These are phyloP conservation scores for Diaporthe sp. DNA, from an alignment of 2,329 filamentous ascomycete genomes.

Conservation along the genomic window DNA sequence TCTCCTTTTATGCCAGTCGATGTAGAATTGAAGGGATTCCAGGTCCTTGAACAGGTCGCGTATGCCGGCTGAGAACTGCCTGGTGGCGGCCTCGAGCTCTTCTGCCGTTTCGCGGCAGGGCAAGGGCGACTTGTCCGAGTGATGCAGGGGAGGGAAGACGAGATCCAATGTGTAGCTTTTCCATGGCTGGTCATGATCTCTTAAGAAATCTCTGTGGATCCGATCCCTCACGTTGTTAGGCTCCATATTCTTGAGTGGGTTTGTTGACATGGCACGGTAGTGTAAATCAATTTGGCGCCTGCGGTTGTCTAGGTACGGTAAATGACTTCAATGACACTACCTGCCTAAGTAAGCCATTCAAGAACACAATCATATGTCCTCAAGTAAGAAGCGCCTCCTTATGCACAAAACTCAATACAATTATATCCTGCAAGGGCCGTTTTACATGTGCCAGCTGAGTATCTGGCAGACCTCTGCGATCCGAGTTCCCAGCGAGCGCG, in stretches of 20 bases:
- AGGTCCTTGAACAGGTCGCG: constrained; percentile 41
- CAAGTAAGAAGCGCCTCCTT: not conserved
- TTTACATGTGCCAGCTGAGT: not conserved
- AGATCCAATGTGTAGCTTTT: not conserved
- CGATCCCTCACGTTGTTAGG: not conserved
- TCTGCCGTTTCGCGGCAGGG: constrained; percentile 41
- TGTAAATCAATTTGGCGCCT: not conserved
- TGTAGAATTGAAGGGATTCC: not conserved
- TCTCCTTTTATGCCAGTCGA: not conserved
- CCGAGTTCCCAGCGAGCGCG: too few relatives aligned
- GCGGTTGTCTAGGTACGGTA: not conserved
- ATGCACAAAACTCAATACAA: not conserved
- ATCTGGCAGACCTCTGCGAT: too few relatives aligned
- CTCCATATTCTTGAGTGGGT: not conserved
- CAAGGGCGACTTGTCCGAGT: constrained; percentile 35
- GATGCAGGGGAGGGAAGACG: constrained; percentile 27
- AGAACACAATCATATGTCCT: too few relatives aligned
- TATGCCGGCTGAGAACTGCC: constrained; percentile 42
- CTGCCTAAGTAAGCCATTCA: too few relatives aligned
- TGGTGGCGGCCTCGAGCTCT: constrained; percentile 42
- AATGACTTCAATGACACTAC: too few relatives aligned
- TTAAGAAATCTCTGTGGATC: not conserved
- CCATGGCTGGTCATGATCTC: not conserved
- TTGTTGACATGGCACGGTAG: not conserved
- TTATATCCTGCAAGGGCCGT: not conserved